Percentiles rank a stretch among this genome's conserved stretches.
phyloP scores from a whole-genome alignment of 2,329 filamentous ascomycete species.

The Magnaporthiopsis rhizophila region DNA sequence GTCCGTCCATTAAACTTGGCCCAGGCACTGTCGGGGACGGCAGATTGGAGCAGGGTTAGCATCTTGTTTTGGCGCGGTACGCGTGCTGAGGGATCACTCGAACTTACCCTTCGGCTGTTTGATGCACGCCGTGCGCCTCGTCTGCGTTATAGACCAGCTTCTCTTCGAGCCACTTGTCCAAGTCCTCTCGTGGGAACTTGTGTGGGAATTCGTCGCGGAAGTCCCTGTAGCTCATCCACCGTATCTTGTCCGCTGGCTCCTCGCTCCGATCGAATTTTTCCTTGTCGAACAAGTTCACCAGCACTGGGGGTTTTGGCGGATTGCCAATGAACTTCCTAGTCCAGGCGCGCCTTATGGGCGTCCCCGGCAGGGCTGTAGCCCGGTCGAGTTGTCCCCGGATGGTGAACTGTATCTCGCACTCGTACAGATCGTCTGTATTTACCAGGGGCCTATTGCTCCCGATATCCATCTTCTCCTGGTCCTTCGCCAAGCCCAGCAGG shows the following conservation, averaged over 20 bases:
- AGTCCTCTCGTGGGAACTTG: slow-evolving; percentile 16
- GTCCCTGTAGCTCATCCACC: slow-evolving; percentile 32
- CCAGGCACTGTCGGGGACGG: slow-evolving; percentile 35
- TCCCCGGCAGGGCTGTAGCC: background rate
- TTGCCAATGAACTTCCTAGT: no score
- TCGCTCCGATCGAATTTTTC: background rate
- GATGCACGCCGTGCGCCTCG: slow-evolving; percentile 46
- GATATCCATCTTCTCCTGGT: slow-evolving; percentile 60
- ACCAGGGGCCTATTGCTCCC: slow-evolving; percentile 49
- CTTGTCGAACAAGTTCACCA: background rate
- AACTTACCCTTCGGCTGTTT: slow-evolving; percentile 46
- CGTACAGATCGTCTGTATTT: slow-evolving; percentile 31
- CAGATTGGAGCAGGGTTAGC: slow-evolving; percentile 8
- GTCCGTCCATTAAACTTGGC: slow-evolving; percentile 60
- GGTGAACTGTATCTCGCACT: slow-evolving; percentile 57
- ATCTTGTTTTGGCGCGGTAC: background rate
- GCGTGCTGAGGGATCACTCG: background rate
- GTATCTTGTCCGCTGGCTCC: slow-evolving; percentile 17
- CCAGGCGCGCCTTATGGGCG: no score
- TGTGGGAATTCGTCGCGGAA: slow-evolving; percentile 30
- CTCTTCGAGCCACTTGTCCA: slow-evolving; percentile 46
- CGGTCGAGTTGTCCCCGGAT: slow-evolving; percentile 31
- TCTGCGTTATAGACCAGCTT: slow-evolving; percentile 56
- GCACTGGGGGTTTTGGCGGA: background rate
- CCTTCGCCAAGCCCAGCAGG: slow-evolving; percentile 47